Conservation (phyloP, 371 early-diverging fungal species). For the Actinomucor elegans region DNA sequence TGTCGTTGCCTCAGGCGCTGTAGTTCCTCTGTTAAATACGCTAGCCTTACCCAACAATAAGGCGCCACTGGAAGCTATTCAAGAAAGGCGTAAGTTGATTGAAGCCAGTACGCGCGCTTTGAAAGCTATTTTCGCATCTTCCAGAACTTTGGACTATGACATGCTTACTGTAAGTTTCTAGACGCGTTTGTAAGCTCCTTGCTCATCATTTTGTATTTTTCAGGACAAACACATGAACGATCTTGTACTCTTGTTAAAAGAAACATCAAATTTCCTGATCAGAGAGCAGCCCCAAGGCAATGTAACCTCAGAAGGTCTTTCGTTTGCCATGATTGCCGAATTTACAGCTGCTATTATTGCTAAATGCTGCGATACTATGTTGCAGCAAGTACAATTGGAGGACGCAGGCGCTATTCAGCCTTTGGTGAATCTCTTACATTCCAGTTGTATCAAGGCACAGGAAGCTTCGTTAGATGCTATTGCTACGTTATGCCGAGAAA, state of each 20-base stretch:
- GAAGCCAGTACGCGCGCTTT: conserved; percentile 76
- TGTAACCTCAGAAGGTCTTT: conserved; percentile 43
- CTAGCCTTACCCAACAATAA: conserved; percentile 49
- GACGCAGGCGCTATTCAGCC: conserved; percentile 60
- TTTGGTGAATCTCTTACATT: conserved; percentile 59
- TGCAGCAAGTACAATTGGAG: conserved; percentile 64
- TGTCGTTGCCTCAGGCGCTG: conserved; percentile 61
- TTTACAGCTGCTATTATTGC: conserved; percentile 70
- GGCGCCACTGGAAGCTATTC: conserved; percentile 36
- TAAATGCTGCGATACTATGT: conserved; percentile 59
- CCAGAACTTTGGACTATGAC: conserved; percentile 51
- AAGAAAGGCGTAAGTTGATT: conserved; percentile 52
- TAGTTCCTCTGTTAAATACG: conserved; percentile 60
- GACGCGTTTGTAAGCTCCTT: not conserved
- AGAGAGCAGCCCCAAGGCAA: conserved; percentile 23
- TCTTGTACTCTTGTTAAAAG: conserved; percentile 33
- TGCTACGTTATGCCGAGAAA: conserved; percentile 66
- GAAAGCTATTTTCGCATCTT: conserved; percentile 71
- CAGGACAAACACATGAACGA: conserved; percentile 44
- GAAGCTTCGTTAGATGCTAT: conserved; percentile 83
- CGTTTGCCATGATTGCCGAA: conserved; percentile 64
- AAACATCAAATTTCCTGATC: conserved; percentile 23
- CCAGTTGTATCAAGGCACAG: conserved; percentile 64
- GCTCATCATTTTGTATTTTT: not conserved
- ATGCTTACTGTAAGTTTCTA: conserved; percentile 52